Evolutionary conservation across 2,329 filamentous ascomycete genomes (phyloP), one percentile per base, ranked within the genome.

Genomic region (Botrytis galanthina): DNA sequence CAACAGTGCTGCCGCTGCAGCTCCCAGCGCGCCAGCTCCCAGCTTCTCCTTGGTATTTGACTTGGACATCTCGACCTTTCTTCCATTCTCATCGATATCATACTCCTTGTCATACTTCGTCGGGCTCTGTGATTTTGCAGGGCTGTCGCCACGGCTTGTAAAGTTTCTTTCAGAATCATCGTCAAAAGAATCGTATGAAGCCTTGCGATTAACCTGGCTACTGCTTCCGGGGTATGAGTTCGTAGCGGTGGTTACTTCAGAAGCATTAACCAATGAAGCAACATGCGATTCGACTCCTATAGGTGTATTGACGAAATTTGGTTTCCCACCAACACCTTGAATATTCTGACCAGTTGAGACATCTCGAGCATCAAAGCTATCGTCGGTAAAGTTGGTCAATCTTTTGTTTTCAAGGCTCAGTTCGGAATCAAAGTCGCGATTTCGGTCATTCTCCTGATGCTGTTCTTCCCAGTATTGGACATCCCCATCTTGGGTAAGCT

Each of bases 271-370:
- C 10, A 98, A 85, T 26, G 95, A 98, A 12, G 95, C 95, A 18
- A 98, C 95, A 16, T 92, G 93, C 22, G 95, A 98, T 82, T 98
- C 95, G 0, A 97, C 90, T 3, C 88, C 93, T 48, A 90, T 80
- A 2, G 89, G 89, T 1, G 89, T 90, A 78, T 94, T 90, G 4
- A 97, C 87, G 79, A 94, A 91, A 77, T 93, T 87, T 2, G 94
- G 91, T 77, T 93, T 97, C 18, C 90, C 90, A 60, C 88, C 91
- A 64, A 94, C 83, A 32, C 88, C 89, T 44, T 88, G 89, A 39
- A 97, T 89, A 73, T 93, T 89, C 78, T 93, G 92, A 46, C 90
- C 91, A 35, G 90, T 86, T 46, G 88, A 85, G 62, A 89, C 84
- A 76, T 91, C 85, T 61, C 84, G 82, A 57, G 83, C 81, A 67